Percentiles rank a stretch among this genome's conserved stretches.
phyloP scores from a whole-genome alignment of 192 early-diverging fungal species.

The Backusella circina region DNA sequence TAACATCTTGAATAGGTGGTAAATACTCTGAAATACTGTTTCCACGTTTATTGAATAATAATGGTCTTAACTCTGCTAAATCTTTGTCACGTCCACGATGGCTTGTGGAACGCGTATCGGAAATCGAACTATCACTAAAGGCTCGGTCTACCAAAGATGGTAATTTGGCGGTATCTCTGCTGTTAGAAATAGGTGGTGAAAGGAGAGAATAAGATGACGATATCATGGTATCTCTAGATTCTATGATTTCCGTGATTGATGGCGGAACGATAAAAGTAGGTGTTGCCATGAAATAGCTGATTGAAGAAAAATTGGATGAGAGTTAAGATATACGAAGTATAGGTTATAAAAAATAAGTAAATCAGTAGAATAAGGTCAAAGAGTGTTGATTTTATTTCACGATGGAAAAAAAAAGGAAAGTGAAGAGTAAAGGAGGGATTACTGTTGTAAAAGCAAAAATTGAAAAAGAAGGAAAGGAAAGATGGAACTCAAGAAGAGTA shows the following conservation, averaged over 20 bases:
- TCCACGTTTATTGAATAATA: background rate
- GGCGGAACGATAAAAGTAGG: background rate
- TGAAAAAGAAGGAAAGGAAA: background rate
- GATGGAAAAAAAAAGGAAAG: background rate
- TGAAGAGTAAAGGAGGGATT: background rate
- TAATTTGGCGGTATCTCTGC: background rate
- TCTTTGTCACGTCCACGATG: background rate
- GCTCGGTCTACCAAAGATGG: conserved; percentile 4
- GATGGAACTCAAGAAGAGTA: background rate
- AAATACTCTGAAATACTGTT: background rate
- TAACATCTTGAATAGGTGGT: conserved; percentile 14
- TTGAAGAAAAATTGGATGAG: background rate
- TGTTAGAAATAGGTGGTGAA: background rate
- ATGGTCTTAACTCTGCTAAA: conserved; percentile 10
- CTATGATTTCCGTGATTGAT: background rate
- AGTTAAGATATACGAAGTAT: background rate
- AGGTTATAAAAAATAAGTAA: background rate
- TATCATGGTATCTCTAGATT: background rate
- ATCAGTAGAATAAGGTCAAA: background rate
- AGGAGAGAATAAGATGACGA: background rate
- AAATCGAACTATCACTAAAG: background rate
- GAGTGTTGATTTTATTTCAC: background rate
- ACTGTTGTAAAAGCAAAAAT: background rate
- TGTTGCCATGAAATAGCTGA: background rate
- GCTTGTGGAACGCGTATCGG: conserved; percentile 7